Evolutionary conservation across 2,329 filamentous ascomycete genomes (phyloP).

Genomic region (Fusarium fujikuroi): DNA sequence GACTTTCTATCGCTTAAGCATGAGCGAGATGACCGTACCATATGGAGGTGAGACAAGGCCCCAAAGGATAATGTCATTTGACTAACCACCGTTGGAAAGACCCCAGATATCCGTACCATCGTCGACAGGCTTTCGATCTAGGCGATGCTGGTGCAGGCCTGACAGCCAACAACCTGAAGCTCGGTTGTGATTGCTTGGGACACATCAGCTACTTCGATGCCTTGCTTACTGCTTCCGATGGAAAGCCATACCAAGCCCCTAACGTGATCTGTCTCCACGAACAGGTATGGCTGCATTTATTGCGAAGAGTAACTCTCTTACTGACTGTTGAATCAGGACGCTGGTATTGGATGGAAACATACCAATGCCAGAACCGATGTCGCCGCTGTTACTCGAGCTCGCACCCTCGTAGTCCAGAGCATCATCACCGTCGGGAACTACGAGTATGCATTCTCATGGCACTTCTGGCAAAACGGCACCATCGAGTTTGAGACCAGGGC

Average conservation of each 20-base stretch:
- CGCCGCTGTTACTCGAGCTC: conserved; percentile 67
- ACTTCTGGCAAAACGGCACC: conserved; percentile 69
- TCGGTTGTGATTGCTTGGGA: neutral
- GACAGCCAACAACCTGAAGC: conserved; percentile 61
- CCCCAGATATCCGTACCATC: conserved; percentile 70
- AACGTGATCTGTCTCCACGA: conserved; percentile 76
- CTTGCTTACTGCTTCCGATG: neutral
- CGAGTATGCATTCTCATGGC: conserved; percentile 66
- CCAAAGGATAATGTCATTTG: accelerated
- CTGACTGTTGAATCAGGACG: conserved; percentile 57
- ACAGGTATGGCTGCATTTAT: conserved; percentile 36
- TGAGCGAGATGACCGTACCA: conserved; percentile 76
- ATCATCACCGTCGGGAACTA: conserved; percentile 77
- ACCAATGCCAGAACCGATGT: conserved; percentile 71
- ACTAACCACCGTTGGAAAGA: accelerated
- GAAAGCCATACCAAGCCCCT: conserved; percentile 50
- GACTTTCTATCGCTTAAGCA: conserved; percentile 72
- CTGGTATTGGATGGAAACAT: conserved; percentile 77
- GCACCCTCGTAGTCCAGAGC: conserved; percentile 73
- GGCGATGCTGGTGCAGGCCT: conserved; percentile 75
- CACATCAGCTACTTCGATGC: conserved; percentile 57
- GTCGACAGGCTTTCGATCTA: conserved; percentile 78
- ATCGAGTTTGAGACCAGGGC: conserved; percentile 71
- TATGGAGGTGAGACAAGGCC: neutral
- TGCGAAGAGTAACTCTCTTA: no score